Evolutionary conservation across 805 yeast species (phyloP).

Genomic region (Ogataea corticis): DNA sequence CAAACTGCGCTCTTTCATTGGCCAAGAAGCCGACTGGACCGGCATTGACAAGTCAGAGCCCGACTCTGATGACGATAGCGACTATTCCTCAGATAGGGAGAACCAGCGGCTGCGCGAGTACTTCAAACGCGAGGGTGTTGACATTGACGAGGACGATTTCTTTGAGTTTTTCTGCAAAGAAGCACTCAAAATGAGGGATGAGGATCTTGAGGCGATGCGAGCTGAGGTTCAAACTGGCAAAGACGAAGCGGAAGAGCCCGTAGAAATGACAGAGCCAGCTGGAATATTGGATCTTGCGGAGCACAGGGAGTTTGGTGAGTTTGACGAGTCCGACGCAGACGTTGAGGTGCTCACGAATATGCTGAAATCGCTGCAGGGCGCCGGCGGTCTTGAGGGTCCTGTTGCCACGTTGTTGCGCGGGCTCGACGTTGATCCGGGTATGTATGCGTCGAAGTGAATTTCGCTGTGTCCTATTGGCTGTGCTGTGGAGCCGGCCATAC

Average conservation of each 20-base stretch:
- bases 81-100: slow-evolving; percentile 25
- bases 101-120: slow-evolving; percentile 21
- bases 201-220: slow-evolving; percentile 42
- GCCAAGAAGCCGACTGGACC: slow-evolving; percentile 10
- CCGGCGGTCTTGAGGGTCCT: slow-evolving; percentile 10
- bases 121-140: slow-evolving; percentile 37
- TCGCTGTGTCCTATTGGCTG: background rate
- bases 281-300: no score
- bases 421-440: slow-evolving; percentile 4
- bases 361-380: slow-evolving; percentile 12
- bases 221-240: background rate
- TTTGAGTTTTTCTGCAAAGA: slow-evolving; percentile 61
- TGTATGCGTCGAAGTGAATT: background rate
- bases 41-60: slow-evolving; percentile 23
- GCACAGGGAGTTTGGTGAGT: no score
- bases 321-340: slow-evolving; percentile 5
- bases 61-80: slow-evolving; percentile 23
- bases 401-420: slow-evolving; percentile 11
- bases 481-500: background rate
- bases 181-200: slow-evolving; percentile 49
- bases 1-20: slow-evolving; percentile 26
- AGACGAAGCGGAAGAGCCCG: background rate
- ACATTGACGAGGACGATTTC: slow-evolving; percentile 67
- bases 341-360: slow-evolving; percentile 8
- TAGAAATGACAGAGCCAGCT: no score